A percentile compares a stretch with the other conserved stretches of the same genome.
Evolutionary conservation across 2,329 filamentous ascomycete species (phyloP).

Genomic region (Ophiostoma angusticollis): DNA sequence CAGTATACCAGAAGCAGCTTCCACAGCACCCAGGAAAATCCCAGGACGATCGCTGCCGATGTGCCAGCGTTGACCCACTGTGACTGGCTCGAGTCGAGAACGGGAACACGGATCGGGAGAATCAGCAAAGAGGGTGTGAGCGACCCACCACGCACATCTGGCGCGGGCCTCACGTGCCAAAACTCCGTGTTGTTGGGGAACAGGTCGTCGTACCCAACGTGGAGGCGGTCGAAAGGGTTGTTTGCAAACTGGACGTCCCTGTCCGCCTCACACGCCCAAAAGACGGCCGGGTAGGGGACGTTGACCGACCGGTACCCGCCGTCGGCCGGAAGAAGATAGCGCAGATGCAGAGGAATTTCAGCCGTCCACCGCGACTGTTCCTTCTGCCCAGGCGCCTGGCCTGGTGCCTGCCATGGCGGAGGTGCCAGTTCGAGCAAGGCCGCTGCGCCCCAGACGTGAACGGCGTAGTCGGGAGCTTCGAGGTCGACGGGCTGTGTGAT

Average conservation of each 20-base stretch:
- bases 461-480: constrained; percentile 76
- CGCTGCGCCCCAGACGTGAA: constrained; percentile 64
- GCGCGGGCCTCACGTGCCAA: constrained; percentile 57
- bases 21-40: constrained; percentile 59
- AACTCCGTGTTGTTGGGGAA: constrained; percentile 70
- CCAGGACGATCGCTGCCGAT: constrained; percentile 42
- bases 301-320: constrained; percentile 41
- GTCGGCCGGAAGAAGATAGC: constrained; percentile 57
- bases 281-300: constrained; percentile 72
- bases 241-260: constrained; percentile 53
- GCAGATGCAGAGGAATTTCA: constrained; percentile 70
- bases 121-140: constrained; percentile 26
- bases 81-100: constrained; percentile 42
- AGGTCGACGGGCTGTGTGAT: constrained; percentile 71
- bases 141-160: constrained; percentile 11
- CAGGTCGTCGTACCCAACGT: constrained; percentile 73
- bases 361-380: constrained; percentile 39
- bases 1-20: constrained; percentile 34
- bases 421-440: constrained; percentile 61
- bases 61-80: constrained; percentile 43
- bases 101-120: constrained; percentile 49
- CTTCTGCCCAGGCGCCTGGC: constrained; percentile 20
- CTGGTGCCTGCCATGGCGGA: constrained; percentile 14
- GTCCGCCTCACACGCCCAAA: constrained; percentile 73
- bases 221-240: constrained; percentile 76